Base-by-base conservation (phyloP, 257 asterid species). In the Fraxinus americana region DNA sequence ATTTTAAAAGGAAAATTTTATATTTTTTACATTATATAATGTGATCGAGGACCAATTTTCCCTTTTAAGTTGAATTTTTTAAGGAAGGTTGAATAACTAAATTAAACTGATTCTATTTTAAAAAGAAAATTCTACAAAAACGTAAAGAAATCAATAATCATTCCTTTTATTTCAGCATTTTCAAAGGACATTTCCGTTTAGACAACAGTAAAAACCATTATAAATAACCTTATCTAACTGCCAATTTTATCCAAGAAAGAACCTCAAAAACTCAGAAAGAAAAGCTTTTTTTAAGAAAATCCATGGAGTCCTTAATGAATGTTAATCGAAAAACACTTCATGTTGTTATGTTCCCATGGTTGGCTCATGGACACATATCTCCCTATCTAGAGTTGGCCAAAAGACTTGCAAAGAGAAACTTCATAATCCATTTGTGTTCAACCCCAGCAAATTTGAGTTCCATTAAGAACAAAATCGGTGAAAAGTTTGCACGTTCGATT, bases 301-400 rank as follows among this genome's bases (percentile, higher is more conserved):
- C 63, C 45, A 83, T 84, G 83, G 85, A 48, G 79, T 77, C 77
- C 68, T 70, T 72, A 50, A 66, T 19, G 1, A 21, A n/a, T 17
- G 43, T n/a, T 1, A 48, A 68, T 30, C 29, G 19, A 3, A 38
- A 43, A 67, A 78, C 81, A 25, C 17, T 68, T 14, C 74, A 59
- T 43, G 71, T 84, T 25, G 82, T 84, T 3, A 79, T 84, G 85
- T 84, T 84, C 73, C 88, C 88, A 11, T 84, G 88, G 88, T 41
- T 84, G 27, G 88, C 88, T 12, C 85, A 84, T 30, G 88, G 88
- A 75, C 88, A 84, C 39, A 76, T 84, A 72, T 84, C 88, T 3
- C 85, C 88, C 5, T 84, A 84, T 80, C 72, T 77, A 57, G 86
- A 87, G 45, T 81, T 88, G 12, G 89, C 92, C 61, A 83, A 84